Evolutionary conservation across 129 eudicot species (phyloP), one percentile per base, ranked within the genome.

Genomic region (Chrysanthemum lavandulifolium): DNA sequence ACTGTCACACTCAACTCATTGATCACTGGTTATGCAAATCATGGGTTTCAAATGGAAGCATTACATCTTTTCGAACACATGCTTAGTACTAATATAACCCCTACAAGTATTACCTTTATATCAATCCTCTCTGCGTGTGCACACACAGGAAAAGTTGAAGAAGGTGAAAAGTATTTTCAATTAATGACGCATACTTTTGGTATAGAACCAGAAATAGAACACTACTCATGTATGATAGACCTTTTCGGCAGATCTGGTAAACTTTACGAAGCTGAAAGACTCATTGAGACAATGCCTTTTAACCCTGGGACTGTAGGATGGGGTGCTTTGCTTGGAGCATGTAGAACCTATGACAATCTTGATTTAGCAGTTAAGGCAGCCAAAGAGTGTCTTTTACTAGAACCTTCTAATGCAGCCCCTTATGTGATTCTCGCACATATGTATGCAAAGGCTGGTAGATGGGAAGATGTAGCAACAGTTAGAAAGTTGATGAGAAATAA

Each of bases 291-390:
- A 15, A 86, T 91, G 96, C 87, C 96, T 5, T 82, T 73, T 16
- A 81, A 84, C 61, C 91, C 93, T 12, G 85, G 89, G 3, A 64
- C 65, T 40, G 82, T 86, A 76, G 84, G 77, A 60, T 91, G 97
- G 97, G 93, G 86, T 71, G 72, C 97, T 4, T 73, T 91, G 69
- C 96, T 91, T 57, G 86, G 93, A 66, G 88, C 92, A 1, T 91
- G 88, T 69, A 91, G 86, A 70, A 88, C 76, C 47, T 87, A 88
- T 61, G 82, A 82, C 29, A 84, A 91, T 49, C 59, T 88, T 40
- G 87, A 86, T 59, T 64, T 86, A 69, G 97, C 89, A 9, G 79
- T 75, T 73, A 82, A 82, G 75, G 97, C 97, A 23, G 97, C 97
- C 13, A 79, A 79, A 23, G 81, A 84, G 23, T 84, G 86, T 65